Percentiles rank a stretch among this genome's conserved stretches.
Evolutionary conservation across 768 basidiomycete species (phyloP).

Genomic region (Flagelloscypha sp.): DNA sequence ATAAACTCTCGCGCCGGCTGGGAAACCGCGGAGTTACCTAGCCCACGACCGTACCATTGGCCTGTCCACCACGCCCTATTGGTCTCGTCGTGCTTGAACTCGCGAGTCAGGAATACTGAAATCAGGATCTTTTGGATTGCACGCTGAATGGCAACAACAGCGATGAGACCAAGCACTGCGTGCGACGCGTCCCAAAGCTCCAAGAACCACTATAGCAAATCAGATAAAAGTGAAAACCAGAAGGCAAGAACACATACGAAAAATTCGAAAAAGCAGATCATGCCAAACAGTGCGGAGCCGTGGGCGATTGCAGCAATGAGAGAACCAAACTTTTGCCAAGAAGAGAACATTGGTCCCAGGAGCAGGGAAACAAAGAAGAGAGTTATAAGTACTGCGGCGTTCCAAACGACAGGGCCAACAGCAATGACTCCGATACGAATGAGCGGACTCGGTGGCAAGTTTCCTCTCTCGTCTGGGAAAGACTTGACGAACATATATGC

Average conservation of each 20-base stretch:
- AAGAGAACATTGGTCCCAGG: constrained; percentile 84
- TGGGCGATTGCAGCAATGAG: constrained; percentile 93
- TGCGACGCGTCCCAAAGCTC: constrained; percentile 97
- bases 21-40: constrained; percentile 86
- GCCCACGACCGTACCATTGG: constrained; percentile 91
- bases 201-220: constrained; percentile 72
- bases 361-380: constrained; percentile 88
- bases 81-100: constrained; percentile 98
- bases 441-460: constrained; percentile 69
- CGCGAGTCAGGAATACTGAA: constrained; percentile 87
- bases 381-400: constrained; percentile 75
- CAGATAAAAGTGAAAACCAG: constrained; percentile 12
- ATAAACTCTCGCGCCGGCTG: constrained; percentile 96
- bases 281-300: constrained; percentile 68
- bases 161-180: constrained; percentile 86
- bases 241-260: constrained; percentile 55
- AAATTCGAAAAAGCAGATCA: constrained; percentile 91
- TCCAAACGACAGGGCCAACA: constrained; percentile 93
- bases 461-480: constrained; percentile 63
- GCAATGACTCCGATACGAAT: constrained; percentile 91
- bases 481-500: constrained; percentile 92
- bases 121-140: constrained; percentile 93
- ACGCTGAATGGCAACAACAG: constrained; percentile 84
- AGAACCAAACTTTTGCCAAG: constrained; percentile 82
- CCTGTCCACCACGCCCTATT: constrained; percentile 99